Conservation (phyloP, 108 stramenopile species). For the Cyclotella cryptica region DNA sequence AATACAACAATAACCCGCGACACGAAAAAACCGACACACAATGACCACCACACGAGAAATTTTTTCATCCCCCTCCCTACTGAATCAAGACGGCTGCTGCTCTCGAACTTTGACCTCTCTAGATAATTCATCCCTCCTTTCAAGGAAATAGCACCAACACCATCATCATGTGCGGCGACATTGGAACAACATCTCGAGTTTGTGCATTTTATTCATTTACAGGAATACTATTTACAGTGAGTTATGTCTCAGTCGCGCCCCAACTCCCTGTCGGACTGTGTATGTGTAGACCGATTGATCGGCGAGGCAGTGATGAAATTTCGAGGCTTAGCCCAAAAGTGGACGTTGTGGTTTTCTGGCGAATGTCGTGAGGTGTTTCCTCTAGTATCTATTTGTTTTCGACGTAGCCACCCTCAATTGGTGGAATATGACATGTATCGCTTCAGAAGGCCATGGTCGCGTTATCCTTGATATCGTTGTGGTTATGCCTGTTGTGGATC, state of each 20-base stretch:
- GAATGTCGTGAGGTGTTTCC: no score
- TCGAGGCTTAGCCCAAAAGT: no score
- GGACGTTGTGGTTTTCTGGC: no score
- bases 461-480: no score
- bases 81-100: not conserved
- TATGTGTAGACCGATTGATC: not conserved
- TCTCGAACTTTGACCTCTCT: no score
- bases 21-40: not conserved
- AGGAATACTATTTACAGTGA: constrained; percentile 86
- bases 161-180: constrained; percentile 74
- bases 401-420: no score
- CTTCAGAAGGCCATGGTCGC: no score
- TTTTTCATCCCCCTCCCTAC: not conserved
- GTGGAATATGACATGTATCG: no score
- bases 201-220: constrained; percentile 85
- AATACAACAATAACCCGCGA: not conserved
- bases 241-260: constrained; percentile 29
- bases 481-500: no score
- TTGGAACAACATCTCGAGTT: constrained; percentile 82
- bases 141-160: not conserved
- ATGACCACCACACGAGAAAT: not conserved
- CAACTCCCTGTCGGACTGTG: not conserved
- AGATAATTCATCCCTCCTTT: not conserved
- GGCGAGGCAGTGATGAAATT: not conserved
- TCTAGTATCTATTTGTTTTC: no score